A percentile compares a stretch with the other conserved stretches of the same genome.
phyloP scores from a whole-genome alignment of 73 alveolate species.

The Paramecium primaurelia region DNA sequence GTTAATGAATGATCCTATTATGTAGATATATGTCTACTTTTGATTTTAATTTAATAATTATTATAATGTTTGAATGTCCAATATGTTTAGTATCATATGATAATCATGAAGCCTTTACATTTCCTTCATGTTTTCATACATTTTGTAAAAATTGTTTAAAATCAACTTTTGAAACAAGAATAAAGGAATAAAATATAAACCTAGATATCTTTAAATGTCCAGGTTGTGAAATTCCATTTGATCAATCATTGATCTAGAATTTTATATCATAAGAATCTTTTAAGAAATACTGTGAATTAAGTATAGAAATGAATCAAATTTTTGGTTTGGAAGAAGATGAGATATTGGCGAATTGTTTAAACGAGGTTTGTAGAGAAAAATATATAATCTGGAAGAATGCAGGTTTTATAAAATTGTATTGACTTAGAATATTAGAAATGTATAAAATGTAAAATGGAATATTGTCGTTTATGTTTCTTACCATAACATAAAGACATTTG shows the following conservation, averaged over 20 bases:
- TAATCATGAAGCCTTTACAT: neutral
- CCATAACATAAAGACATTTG: neutral
- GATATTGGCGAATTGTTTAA: neutral
- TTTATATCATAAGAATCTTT: neutral
- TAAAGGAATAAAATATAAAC: neutral
- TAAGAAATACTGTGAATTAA: neutral
- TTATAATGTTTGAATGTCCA: neutral
- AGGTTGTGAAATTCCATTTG: neutral
- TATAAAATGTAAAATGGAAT: neutral
- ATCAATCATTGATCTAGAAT: neutral
- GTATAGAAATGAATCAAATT: neutral
- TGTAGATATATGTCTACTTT: neutral
- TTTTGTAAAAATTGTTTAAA: neutral
- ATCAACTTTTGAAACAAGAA: neutral
- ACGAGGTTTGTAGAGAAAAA: neutral
- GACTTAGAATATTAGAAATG: neutral
- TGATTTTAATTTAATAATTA: neutral
- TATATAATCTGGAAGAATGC: constrained; percentile 31
- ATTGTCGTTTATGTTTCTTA: neutral
- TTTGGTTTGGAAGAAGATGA: neutral
- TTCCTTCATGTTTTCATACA: neutral
- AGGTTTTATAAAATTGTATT: neutral
- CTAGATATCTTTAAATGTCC: neutral
- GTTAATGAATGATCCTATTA: neutral
- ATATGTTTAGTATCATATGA: neutral